Conservation (phyloP, 441 rosid genomes). For the Erodium trifolium region DNA sequence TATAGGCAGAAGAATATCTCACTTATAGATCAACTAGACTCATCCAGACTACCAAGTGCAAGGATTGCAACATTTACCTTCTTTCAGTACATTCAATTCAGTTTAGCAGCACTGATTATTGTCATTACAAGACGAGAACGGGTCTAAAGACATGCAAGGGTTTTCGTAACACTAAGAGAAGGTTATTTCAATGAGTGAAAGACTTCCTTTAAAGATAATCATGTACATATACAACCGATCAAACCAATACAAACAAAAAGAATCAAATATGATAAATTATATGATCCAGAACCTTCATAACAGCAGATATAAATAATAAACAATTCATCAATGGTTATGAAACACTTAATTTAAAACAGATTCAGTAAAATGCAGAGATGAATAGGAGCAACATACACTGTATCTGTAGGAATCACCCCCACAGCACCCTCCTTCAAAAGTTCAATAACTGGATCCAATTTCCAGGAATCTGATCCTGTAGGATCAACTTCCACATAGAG, state of each 20-base stretch:
- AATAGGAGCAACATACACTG: conserved; percentile 40
- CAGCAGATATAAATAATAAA: not conserved
- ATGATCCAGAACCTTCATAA: conserved; percentile 5
- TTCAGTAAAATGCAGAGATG: not conserved
- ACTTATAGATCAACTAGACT: not conserved
- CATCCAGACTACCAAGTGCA: not conserved
- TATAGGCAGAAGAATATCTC: not conserved
- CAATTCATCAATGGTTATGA: not conserved
- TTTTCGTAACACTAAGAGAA: not conserved
- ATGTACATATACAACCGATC: not conserved
- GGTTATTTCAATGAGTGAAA: not conserved
- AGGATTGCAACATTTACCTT: not conserved
- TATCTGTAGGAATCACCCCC: conserved; percentile 89
- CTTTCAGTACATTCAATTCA: not conserved
- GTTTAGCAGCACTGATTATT: not conserved
- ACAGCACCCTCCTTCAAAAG: conserved; percentile 85
- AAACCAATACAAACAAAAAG: not conserved
- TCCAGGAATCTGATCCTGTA: conserved; percentile 64
- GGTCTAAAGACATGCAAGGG: not conserved
- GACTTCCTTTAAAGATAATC: not conserved
- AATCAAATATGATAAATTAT: not conserved
- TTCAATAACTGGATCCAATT: conserved; percentile 51
- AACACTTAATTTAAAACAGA: not conserved
- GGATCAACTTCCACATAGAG: conserved; percentile 66
- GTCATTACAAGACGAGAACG: not conserved